phyloP scores from a whole-genome alignment of 768 basidiomycete genomes.

The Pisolithus orientalis region DNA sequence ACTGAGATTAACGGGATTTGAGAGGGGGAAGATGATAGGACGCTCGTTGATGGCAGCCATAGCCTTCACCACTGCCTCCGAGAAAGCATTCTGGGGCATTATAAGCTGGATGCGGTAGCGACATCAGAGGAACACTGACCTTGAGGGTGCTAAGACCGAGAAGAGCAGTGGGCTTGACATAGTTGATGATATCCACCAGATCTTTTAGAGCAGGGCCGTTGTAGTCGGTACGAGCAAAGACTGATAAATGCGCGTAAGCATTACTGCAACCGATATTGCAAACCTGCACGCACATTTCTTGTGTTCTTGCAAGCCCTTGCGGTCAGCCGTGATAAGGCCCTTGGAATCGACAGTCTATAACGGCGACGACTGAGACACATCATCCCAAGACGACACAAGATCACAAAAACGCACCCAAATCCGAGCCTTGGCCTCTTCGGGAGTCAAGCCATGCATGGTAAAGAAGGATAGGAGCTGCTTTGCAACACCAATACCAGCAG shows the following conservation, averaged over 20 bases:
- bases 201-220: constrained; percentile 54
- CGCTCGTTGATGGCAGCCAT: constrained; percentile 61
- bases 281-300: constrained; percentile 50
- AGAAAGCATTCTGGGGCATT: constrained; percentile 46
- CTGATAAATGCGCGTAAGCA: constrained; percentile 21
- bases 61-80: constrained; percentile 49
- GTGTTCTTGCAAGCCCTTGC: constrained; percentile 64
- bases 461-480: constrained; percentile 45
- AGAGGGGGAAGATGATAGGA: constrained; percentile 80
- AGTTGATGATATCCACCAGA: constrained; percentile 59
- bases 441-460: constrained; percentile 48
- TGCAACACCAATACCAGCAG: constrained; percentile 49
- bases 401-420: constrained; percentile 50
- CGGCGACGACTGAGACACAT: constrained; percentile 8
- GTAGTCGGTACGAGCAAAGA: constrained; percentile 70
- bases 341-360: constrained; percentile 67
- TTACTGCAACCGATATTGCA: neutral
- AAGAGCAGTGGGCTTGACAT: constrained; percentile 73
- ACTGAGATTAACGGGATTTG: constrained; percentile 59
- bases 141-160: constrained; percentile 63
- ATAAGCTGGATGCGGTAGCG: neutral
- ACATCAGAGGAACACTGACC: constrained; percentile 7
- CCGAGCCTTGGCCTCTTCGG: constrained; percentile 57
- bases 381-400: neutral
- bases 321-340: constrained; percentile 66